Conservation (phyloP, 2,329 filamentous ascomycete species). For the Microsporum ferrugineum region DNA sequence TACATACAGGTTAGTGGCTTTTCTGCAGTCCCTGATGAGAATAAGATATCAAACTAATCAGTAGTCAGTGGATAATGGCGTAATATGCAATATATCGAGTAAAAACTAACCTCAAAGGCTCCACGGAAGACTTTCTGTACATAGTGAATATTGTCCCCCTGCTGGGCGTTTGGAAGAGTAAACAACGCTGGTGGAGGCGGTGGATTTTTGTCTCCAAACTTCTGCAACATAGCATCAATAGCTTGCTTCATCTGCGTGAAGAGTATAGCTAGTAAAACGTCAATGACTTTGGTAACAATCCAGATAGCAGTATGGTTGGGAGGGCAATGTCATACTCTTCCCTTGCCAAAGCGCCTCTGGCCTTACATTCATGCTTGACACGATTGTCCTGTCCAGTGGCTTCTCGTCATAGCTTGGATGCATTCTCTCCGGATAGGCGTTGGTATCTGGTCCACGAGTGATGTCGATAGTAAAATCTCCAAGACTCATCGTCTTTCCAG, state of each 20-base stretch:
- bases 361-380: conserved; percentile 57
- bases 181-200: conserved; percentile 80
- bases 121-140: conserved; percentile 88
- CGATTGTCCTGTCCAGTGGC: conserved; percentile 63
- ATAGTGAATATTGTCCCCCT: conserved; percentile 66
- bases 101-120: conserved; percentile 51
- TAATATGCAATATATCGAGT: background rate
- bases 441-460: conserved; percentile 57
- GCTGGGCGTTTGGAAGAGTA: conserved; percentile 53
- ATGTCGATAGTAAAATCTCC: conserved; percentile 71
- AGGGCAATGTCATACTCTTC: conserved; percentile 45
- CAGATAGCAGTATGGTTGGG: background rate
- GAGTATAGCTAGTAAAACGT: conserved; percentile 35
- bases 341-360: conserved; percentile 70
- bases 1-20: conserved; percentile 41
- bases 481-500: conserved; percentile 58
- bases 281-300: background rate
- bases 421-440: conserved; percentile 41
- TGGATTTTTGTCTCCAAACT: conserved; percentile 53
- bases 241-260: conserved; percentile 54
- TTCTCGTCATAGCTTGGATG: conserved; percentile 58
- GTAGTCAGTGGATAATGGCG: conserved; percentile 3
- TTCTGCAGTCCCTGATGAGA: conserved; percentile 62
- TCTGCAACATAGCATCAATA: conserved; percentile 47
- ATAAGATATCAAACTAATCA: conserved; percentile 71